Conservation (phyloP, 2,329 filamentous ascomycete species). For the Cladophialophora yegresii region DNA sequence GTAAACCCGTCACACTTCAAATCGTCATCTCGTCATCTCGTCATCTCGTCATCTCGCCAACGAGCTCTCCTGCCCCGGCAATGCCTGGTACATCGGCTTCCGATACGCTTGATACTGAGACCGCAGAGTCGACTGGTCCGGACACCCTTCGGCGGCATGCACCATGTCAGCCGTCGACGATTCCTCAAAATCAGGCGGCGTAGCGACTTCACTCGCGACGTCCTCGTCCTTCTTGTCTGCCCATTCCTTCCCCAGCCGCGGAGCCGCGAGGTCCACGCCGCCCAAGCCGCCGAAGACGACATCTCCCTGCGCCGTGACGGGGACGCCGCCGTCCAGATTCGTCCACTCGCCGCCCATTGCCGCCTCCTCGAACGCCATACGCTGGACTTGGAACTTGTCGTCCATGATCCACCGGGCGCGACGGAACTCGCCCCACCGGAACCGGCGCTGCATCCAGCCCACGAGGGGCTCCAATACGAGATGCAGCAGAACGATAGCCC, state of each 20-base stretch:
- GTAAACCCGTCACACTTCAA: too few relatives aligned
- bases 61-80: not conserved
- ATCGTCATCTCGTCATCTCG: not conserved
- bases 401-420: constrained; percentile 33
- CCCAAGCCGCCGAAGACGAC: constrained; percentile 9
- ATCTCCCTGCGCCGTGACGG: constrained; percentile 8
- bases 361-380: constrained; percentile 35
- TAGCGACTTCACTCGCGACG: not conserved
- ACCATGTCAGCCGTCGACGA: constrained; percentile 25
- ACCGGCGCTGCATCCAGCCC: constrained; percentile 20
- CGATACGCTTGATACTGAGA: not conserved
- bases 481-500: constrained; percentile 25
- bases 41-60: not conserved
- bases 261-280: constrained; percentile 1
- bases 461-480: constrained; percentile 30
- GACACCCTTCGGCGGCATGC: constrained; percentile 40
- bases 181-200: not conserved
- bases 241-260: constrained; percentile 3
- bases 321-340: constrained; percentile 8
- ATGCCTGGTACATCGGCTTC: not conserved
- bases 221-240: not conserved
- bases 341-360: constrained; percentile 11
- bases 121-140: constrained; percentile 16
- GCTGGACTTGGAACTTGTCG: constrained; percentile 36
- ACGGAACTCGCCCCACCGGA: constrained; percentile 19